phyloP scores from a whole-genome alignment of 2,329 filamentous ascomycete genomes.

The Trichoderma gracile region DNA sequence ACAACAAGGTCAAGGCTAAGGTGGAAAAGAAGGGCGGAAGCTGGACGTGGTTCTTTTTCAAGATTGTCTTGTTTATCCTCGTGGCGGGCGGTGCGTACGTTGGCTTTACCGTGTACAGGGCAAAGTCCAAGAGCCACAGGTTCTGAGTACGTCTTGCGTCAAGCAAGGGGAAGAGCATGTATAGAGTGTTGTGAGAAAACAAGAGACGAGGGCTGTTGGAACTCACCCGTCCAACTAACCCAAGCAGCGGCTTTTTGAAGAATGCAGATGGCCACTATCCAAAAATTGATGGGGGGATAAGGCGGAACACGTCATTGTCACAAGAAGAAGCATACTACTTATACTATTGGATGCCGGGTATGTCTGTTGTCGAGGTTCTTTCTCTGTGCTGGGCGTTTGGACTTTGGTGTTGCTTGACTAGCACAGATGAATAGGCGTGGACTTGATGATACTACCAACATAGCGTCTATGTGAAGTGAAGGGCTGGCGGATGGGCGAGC shows the following conservation, averaged over 20 bases:
- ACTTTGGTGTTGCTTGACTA: conserved; percentile 10
- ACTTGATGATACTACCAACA: neutral
- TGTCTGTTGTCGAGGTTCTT: neutral
- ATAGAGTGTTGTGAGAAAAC: no score
- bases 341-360: neutral
- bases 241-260: neutral
- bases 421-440: neutral
- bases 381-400: conserved; percentile 8
- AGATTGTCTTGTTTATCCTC: conserved; percentile 74
- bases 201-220: neutral
- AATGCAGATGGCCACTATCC: neutral
- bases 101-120: conserved; percentile 80
- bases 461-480: neutral
- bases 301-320: neutral
- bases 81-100: conserved; percentile 75
- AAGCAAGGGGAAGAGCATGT: no score
- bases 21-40: conserved; percentile 46
- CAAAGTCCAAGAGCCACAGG: conserved; percentile 61
- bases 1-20: conserved; percentile 35
- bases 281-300: neutral
- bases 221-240: neutral
- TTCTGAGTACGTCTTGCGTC: conserved; percentile 45
- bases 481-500: neutral
- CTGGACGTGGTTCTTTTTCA: conserved; percentile 70
- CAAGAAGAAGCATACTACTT: neutral